These are phyloP conservation scores for Suhomyces tanzawaensis DNA, from an alignment of 805 yeast species.

Conservation along the genomic window DNA sequence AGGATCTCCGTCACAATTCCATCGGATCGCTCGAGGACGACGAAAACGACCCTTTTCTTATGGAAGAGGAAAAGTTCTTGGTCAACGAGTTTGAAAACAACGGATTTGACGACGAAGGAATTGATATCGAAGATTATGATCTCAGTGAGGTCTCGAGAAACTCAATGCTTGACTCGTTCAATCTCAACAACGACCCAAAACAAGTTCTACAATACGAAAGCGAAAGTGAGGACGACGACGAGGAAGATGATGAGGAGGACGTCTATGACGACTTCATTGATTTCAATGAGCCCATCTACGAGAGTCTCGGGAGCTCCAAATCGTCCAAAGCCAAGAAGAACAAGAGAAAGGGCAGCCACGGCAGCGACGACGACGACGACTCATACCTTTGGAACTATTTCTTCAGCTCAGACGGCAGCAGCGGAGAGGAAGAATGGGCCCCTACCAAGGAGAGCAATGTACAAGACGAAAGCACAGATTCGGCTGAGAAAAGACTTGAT, in stretches of 20 bases:
- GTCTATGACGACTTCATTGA: constrained; percentile 38
- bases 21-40: constrained; percentile 34
- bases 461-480: constrained; percentile 19
- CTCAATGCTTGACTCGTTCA: constrained; percentile 19
- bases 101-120: constrained; percentile 44
- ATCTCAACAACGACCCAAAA: constrained; percentile 23
- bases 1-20: constrained; percentile 16
- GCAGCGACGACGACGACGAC: constrained; percentile 57
- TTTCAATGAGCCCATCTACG: constrained; percentile 19
- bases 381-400: constrained; percentile 74
- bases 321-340: constrained; percentile 7
- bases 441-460: constrained; percentile 11
- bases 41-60: constrained; percentile 36
- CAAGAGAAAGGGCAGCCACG: constrained; percentile 14
- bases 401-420: constrained; percentile 43
- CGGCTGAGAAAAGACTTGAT: constrained; percentile 16
- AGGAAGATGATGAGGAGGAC: constrained; percentile 30
- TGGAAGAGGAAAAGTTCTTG: constrained; percentile 44
- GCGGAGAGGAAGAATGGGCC: constrained; percentile 14
- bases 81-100: constrained; percentile 46
- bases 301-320: neutral
- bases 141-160: constrained; percentile 14
- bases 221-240: constrained; percentile 28
- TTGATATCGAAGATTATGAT: constrained; percentile 26
- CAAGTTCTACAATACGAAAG: constrained; percentile 43